These are phyloP conservation scores for Myxozyma sirexii DNA, from an alignment of 805 yeast species.

Conservation along the genomic window DNA sequence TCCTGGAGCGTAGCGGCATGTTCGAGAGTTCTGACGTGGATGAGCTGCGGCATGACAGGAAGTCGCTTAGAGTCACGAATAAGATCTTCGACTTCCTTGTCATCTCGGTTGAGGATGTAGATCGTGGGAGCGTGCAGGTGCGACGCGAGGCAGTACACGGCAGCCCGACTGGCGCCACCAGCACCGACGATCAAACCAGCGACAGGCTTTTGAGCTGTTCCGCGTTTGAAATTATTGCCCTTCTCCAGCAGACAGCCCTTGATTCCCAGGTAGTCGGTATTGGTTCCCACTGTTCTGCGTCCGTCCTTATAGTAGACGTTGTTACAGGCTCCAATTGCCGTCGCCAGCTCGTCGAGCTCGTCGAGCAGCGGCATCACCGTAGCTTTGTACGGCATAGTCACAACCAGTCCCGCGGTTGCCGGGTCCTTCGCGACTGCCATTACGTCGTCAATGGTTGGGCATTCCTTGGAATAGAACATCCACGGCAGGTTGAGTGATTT, in stretches of 20 bases:
- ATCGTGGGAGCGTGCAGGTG: background rate
- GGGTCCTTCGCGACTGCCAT: background rate
- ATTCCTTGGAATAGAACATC: background rate
- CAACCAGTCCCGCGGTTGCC: background rate
- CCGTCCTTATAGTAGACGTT: background rate
- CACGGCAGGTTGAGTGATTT: background rate
- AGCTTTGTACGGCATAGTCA: conserved; percentile 12
- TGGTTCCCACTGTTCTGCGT: background rate
- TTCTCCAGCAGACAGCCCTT: background rate
- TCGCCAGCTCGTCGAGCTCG: conserved; percentile 3
- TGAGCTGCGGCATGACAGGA: background rate
- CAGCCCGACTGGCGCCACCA: conserved; percentile 11
- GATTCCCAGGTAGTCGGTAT: conserved; percentile 10
- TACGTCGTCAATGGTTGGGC: background rate
- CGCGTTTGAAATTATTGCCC: background rate
- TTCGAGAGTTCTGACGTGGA: background rate
- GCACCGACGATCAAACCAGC: conserved; percentile 12
- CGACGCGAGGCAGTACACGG: background rate
- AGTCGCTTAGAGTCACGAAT: background rate
- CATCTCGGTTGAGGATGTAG: conserved; percentile 4
- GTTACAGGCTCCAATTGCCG: conserved; percentile 7
- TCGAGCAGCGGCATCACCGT: conserved; percentile 4
- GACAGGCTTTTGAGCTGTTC: background rate
- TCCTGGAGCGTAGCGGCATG: background rate
- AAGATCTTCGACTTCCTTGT: background rate